These are phyloP conservation scores for Avena insularis DNA, from an alignment of 176 grass and related monocot genomes.

Conservation along the genomic window DNA sequence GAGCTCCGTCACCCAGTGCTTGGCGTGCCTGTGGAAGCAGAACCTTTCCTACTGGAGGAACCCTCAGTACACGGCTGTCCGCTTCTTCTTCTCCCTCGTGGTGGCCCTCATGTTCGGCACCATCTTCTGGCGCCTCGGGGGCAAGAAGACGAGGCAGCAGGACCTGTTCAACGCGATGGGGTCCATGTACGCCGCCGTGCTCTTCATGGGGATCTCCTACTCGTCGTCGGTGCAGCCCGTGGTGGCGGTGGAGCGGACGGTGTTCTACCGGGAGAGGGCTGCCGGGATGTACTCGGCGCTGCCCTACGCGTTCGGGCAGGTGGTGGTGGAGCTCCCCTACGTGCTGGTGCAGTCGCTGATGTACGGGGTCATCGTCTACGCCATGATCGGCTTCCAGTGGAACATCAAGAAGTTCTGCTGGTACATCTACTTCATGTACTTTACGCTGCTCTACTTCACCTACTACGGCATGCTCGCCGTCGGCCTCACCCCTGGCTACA, in stretches of 20 bases:
- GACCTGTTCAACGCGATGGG: conserved; percentile 74
- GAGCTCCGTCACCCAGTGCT: conserved; percentile 58
- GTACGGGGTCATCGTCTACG: conserved; percentile 59
- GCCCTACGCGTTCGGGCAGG: conserved; percentile 68
- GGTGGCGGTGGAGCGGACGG: conserved; percentile 51
- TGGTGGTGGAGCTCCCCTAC: conserved; percentile 59
- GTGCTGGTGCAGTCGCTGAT: conserved; percentile 55
- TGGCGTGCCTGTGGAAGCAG: conserved; percentile 74
- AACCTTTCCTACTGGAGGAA: conserved; percentile 74
- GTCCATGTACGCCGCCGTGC: conserved; percentile 70
- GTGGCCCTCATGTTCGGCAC: conserved; percentile 69
- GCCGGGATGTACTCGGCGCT: conserved; percentile 68
- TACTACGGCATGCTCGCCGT: conserved; percentile 64
- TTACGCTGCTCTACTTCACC: conserved; percentile 71
- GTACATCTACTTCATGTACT: conserved; percentile 76
- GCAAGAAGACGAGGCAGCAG: conserved; percentile 44
- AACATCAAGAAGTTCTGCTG: conserved; percentile 58
- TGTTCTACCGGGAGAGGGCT: conserved; percentile 60
- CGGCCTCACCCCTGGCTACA: conserved; percentile 58
- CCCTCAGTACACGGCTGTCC: conserved; percentile 65
- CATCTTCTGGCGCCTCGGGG: conserved; percentile 66
- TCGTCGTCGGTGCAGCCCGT: conserved; percentile 62
- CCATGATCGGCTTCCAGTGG: conserved; percentile 63
- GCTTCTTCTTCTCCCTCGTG: conserved; percentile 73
- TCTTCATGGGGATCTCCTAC: conserved; percentile 66